These are phyloP conservation scores for Bocquillonia castaneifolia DNA, from an alignment of 441 rosid species.

Conservation along the genomic window DNA sequence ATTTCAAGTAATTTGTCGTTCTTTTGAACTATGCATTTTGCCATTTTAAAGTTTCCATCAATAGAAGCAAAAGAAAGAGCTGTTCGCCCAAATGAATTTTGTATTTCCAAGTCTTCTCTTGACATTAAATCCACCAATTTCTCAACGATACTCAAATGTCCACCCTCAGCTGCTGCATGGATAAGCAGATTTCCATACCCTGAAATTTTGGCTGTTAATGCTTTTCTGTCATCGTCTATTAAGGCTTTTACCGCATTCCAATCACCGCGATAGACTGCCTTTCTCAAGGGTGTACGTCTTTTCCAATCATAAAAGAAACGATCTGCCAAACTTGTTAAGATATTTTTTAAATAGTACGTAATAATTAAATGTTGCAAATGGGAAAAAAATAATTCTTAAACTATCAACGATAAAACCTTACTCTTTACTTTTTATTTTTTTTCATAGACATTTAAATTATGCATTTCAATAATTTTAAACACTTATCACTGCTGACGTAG, in stretches of 20 bases:
- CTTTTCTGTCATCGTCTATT: constrained; percentile 27
- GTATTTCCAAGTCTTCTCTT: constrained; percentile 23
- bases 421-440: no score
- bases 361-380: no score
- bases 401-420: no score
- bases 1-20: constrained; percentile 32
- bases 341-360: no score
- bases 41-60: constrained; percentile 39
- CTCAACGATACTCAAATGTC: constrained; percentile 38
- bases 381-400: no score
- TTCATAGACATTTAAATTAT: no score
- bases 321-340: background rate
- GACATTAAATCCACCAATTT: constrained; percentile 34
- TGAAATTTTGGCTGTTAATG: constrained; percentile 30
- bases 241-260: constrained; percentile 29
- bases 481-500: no score
- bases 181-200: constrained; percentile 35
- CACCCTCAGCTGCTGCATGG: constrained; percentile 42
- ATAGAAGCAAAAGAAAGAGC: constrained; percentile 42
- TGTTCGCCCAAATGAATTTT: constrained; percentile 37
- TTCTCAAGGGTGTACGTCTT: constrained; percentile 24
- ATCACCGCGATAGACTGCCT: constrained; percentile 39
- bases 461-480: no score
- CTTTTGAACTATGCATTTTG: constrained; percentile 35
- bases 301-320: background rate